Evolutionary conservation across 495 filamentous ascomycete species (phyloP), one percentile per base, ranked within the genome.

Genomic region (Penicillium lagena): DNA sequence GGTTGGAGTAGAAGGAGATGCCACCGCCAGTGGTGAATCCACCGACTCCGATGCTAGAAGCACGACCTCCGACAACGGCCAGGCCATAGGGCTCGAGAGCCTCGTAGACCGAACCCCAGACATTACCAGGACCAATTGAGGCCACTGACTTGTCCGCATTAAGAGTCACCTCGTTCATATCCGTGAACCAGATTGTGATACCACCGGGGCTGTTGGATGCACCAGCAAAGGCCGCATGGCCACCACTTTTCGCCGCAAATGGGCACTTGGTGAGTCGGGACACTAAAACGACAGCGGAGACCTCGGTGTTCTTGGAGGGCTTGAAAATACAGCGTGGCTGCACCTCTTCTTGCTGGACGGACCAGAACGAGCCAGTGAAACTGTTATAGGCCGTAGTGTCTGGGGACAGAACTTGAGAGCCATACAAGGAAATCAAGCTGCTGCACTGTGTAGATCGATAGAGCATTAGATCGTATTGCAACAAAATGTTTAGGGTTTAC

Each of bases 1-100:
- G 56, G 6, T 67, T 62, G 7, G 59, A 63, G 41, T 71, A 72
- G 36, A 61, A 72, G 5, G 58, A 61, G 11, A 65, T 54, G 2
- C 66, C 63, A 29, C 60, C 67, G 39, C 54, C 63, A 13, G 51
- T 43, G 40, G 67, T 59, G 12, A 82, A 59, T 8, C 82, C 82
- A n/a, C 72, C 71, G 1, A 82, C 75, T 29, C 82, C 82, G 37
- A 85, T 71, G 5, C 63, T 63, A 0, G 66, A 47, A 14, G 65
- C 68, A 10, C 82, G 72, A n/a, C 79, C 80, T 7, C 81, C 82
- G 1, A 80, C 58, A 2, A 73, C 68, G 4, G 74, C 55, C 7
- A 76, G 43, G 10, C 70, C 67, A n/a, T 72, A 43, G 2, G 68
- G 58, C 27, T 72, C 70, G 0, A 87, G 67, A 7, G 51, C 49